phyloP scores from a whole-genome alignment of 2,329 filamentous ascomycete genomes.

The Aureobasidium subglaciale region DNA sequence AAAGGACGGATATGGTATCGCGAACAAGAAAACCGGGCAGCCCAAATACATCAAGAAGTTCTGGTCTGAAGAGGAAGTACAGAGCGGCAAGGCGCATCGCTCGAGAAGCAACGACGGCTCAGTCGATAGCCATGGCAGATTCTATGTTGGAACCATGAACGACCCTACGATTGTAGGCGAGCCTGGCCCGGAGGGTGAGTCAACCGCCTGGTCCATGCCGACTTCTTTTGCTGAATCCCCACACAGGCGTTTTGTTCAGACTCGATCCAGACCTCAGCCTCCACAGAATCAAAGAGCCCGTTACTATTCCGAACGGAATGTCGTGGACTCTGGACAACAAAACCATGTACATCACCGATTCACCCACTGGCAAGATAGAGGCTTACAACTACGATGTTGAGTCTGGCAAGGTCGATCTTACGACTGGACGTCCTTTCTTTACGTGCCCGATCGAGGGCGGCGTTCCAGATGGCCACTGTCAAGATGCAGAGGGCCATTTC shows the following conservation, averaged over 20 bases:
- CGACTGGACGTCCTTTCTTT: constrained; percentile 67
- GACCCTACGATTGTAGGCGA: constrained; percentile 49
- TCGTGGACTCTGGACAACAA: constrained; percentile 68
- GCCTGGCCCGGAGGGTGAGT: constrained; percentile 9
- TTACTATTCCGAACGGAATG: constrained; percentile 74
- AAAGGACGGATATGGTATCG: constrained; percentile 74
- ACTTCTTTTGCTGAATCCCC: not conserved
- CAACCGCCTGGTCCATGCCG: not conserved
- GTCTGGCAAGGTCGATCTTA: constrained; percentile 58
- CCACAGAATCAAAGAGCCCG: constrained; percentile 51
- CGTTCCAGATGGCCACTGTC: constrained; percentile 74
- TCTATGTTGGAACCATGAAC: constrained; percentile 84
- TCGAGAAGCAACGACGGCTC: constrained; percentile 75
- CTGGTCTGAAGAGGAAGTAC: constrained; percentile 45
- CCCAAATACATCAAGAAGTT: constrained; percentile 51
- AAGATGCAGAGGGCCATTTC: constrained; percentile 77
- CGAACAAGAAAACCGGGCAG: constrained; percentile 56
- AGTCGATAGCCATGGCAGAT: constrained; percentile 70
- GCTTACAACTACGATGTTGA: constrained; percentile 64
- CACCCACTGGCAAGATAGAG: constrained; percentile 61
- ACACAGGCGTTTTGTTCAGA: constrained; percentile 62
- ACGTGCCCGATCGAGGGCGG: constrained; percentile 55
- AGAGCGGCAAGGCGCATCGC: constrained; percentile 35
- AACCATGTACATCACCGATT: constrained; percentile 79
- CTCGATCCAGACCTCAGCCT: constrained; percentile 58